Percentiles rank a stretch among this genome's conserved stretches.
These are phyloP conservation scores for Floccularia luteovirens DNA, from an alignment of 768 basidiomycete genomes.

Conservation along the genomic window DNA sequence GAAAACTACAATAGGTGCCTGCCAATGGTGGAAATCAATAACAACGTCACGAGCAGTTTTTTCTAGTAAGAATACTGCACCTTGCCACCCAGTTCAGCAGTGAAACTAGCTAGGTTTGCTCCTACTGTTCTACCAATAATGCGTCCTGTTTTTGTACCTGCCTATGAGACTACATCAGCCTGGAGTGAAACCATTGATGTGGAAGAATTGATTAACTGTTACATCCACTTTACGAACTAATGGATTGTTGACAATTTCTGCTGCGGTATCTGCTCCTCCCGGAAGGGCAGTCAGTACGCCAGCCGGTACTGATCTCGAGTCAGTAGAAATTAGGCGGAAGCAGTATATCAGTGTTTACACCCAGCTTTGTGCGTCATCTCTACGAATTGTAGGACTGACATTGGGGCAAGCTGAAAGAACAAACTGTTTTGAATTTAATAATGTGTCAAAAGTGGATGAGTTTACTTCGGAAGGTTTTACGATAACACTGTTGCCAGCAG, in stretches of 20 bases:
- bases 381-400: constrained; percentile 74
- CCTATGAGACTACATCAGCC: constrained; percentile 28
- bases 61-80: constrained; percentile 20
- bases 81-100: constrained; percentile 86
- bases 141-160: constrained; percentile 75
- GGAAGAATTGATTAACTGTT: constrained; percentile 43
- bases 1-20: constrained; percentile 81
- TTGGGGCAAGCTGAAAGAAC: constrained; percentile 56
- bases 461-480: constrained; percentile 76
- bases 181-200: neutral
- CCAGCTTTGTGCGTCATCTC: constrained; percentile 59
- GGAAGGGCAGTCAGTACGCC: constrained; percentile 71
- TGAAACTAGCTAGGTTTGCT: constrained; percentile 63
- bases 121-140: constrained; percentile 68
- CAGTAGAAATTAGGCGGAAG: neutral
- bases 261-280: constrained; percentile 65
- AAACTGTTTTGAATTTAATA: constrained; percentile 2
- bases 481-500: constrained; percentile 78
- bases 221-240: constrained; percentile 76
- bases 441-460: neutral
- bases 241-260: constrained; percentile 55
- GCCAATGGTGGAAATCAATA: constrained; percentile 2
- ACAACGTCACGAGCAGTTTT: constrained; percentile 1
- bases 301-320: constrained; percentile 50
- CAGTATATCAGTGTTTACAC: constrained; percentile 26